phyloP scores from a whole-genome alignment of 2,329 filamentous ascomycete species.

The Sclerotinia borealis region DNA sequence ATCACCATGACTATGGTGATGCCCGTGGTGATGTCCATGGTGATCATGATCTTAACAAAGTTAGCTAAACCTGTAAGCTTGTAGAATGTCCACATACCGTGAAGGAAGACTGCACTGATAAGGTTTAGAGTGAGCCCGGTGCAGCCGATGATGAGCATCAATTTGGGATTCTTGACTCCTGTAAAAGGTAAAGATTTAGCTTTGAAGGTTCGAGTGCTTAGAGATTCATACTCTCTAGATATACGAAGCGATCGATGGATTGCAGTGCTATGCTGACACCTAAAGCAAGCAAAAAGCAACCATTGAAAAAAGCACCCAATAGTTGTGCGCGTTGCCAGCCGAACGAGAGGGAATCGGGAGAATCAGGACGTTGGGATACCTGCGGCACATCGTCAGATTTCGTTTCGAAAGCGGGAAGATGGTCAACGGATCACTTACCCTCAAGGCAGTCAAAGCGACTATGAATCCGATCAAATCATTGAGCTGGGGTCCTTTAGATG shows the following conservation, averaged over 20 bases:
- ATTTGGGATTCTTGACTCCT: slow-evolving; percentile 58
- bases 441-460: slow-evolving; percentile 58
- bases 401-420: neutral
- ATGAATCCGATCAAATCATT: slow-evolving; percentile 66
- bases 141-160: slow-evolving; percentile 64
- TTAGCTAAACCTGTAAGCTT: neutral
- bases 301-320: slow-evolving; percentile 75
- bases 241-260: slow-evolving; percentile 63
- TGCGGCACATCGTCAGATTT: slow-evolving; percentile 30
- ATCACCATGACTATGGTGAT: neutral
- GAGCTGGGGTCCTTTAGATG: slow-evolving; percentile 40
- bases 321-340: slow-evolving; percentile 73
- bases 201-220: neutral
- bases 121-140: slow-evolving; percentile 63
- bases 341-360: slow-evolving; percentile 57
- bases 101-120: slow-evolving; percentile 58
- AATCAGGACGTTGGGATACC: slow-evolving; percentile 51
- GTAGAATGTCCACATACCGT: slow-evolving; percentile 40
- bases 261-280: slow-evolving; percentile 69
- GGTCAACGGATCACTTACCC: slow-evolving; percentile 38
- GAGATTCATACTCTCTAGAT: slow-evolving; percentile 43
- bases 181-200: neutral
- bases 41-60: slow-evolving; percentile 15
- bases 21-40: slow-evolving; percentile 7
- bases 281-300: slow-evolving; percentile 65